phyloP scores from a whole-genome alignment of 345 rosid species.

The Rhodamnia argentea region DNA sequence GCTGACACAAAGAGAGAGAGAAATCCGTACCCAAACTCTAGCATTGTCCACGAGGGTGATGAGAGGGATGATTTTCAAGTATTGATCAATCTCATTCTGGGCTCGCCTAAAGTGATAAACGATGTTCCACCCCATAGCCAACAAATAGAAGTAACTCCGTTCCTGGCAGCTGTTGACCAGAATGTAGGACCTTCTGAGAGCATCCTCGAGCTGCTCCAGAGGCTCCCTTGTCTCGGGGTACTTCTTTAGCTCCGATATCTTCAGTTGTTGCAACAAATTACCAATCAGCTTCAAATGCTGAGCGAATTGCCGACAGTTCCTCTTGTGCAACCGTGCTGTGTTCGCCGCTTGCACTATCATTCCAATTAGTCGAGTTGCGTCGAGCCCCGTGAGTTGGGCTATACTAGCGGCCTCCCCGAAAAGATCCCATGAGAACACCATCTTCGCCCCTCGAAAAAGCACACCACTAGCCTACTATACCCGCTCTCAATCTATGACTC shows the following conservation, averaged over 20 bases:
- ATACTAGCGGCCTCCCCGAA: constrained; percentile 6
- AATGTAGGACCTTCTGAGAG: constrained; percentile 16
- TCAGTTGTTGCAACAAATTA: constrained; percentile 24
- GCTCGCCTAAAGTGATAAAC: constrained; percentile 27
- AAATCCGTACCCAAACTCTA: constrained; percentile 16
- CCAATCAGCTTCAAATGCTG: constrained; percentile 22
- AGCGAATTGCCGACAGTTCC: constrained; percentile 26
- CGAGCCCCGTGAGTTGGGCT: constrained; percentile 10
- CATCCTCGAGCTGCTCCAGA: constrained; percentile 23
- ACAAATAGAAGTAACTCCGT: constrained; percentile 20
- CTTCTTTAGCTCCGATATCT: constrained; percentile 14
- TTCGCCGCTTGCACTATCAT: constrained; percentile 19
- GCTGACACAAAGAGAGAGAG: not conserved
- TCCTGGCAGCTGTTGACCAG: constrained; percentile 27
- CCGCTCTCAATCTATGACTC: not conserved
- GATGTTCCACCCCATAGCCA: constrained; percentile 32
- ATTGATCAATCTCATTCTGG: constrained; percentile 27
- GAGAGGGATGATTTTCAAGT: constrained; percentile 19
- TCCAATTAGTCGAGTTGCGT: constrained; percentile 11
- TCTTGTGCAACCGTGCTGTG: constrained; percentile 14
- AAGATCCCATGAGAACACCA: not conserved
- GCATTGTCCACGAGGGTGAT: constrained; percentile 27
- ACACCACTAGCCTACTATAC: not conserved
- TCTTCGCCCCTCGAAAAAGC: not conserved
- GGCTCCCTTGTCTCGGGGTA: constrained; percentile 25